Evolutionary conservation across 2,329 filamentous ascomycete species (phyloP), one percentile per base, ranked within the genome.

Genomic region (Colletotrichum phormii): DNA sequence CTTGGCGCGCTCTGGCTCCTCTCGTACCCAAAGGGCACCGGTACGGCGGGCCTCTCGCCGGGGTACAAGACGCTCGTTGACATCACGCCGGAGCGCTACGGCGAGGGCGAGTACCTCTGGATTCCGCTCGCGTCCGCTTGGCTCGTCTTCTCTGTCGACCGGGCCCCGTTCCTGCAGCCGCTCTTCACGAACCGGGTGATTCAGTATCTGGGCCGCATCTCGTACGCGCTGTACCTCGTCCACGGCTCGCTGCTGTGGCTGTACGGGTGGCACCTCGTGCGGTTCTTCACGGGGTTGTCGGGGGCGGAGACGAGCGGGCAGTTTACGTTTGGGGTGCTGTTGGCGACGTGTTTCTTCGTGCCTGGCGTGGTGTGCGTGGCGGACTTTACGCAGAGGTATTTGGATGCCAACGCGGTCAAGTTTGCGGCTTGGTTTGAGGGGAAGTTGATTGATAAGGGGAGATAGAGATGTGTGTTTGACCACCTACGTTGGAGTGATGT

Each of bases 131-230:
- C 65, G 7, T 59, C 70, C 8, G 54, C 61, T 3, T 42, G 67
- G 57, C 60, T 64, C 18, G 53, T 64, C 42, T 53, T 67, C n/a
- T 64, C 59, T 2, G 26, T 72, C 11, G 65, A 72, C 12, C n/a
- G 59, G 13, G 29, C 5, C 88, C 11, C 77, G 78, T 1, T 86
- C 86, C 82, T 92, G 18, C 88, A 87, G 79, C 74, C 80, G 3
- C 89, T 91, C 77, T 92, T 92, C 76, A 90, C 91, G 78, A 83
- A 82, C 0, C 82, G 82, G 6, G 87, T 90, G 76, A 89, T 87
- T 76, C 90, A 91, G 77, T 91, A 91, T 73, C 84, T 93, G 2
- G 91, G 90, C 0, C 86, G 87, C 59, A 85, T 92, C 67, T 92
- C 89, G 0, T 93, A 88, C 77, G 84, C 88, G 1, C 81, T 93